Evolutionary conservation across 2,329 filamentous ascomycete species (phyloP).

Genomic region (Trichoderma oligosporum): DNA sequence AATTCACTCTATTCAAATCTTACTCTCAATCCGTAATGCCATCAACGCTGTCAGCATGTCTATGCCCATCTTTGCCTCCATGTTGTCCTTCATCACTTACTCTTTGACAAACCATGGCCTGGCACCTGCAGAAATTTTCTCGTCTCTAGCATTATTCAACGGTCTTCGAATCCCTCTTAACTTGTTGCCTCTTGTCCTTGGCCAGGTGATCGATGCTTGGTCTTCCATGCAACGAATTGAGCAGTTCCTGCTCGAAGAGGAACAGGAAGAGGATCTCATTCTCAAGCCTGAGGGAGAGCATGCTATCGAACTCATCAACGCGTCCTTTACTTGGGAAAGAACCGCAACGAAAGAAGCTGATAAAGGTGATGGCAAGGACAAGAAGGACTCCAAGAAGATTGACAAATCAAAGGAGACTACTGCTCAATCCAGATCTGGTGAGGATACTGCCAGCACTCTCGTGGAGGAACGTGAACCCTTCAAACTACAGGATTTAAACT

Average conservation of each 20-base stretch:
- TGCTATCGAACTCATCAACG: conserved; percentile 67
- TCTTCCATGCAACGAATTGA: conserved; percentile 81
- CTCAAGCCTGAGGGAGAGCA: conserved; percentile 55
- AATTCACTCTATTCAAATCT: conserved; percentile 76
- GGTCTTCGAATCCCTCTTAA: conserved; percentile 86
- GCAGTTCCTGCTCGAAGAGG: conserved; percentile 82
- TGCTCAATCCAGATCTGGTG: conserved; percentile 36
- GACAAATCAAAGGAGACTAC: conserved; percentile 28
- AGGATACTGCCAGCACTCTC: conserved; percentile 53
- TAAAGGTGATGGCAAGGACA: conserved; percentile 39
- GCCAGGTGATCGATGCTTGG: conserved; percentile 85
- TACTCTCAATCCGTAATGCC: conserved; percentile 78
- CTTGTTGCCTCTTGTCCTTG: conserved; percentile 79
- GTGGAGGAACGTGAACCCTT: conserved; percentile 64
- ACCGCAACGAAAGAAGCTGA: conserved; percentile 54
- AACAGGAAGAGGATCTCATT: conserved; percentile 68
- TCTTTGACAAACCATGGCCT: conserved; percentile 64
- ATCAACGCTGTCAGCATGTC: conserved; percentile 82
- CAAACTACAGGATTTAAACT: conserved; percentile 63
- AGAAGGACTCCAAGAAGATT: conserved; percentile 39
- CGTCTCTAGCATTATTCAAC: conserved; percentile 91
- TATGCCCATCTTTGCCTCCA: conserved; percentile 88
- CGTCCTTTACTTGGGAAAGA: conserved; percentile 84
- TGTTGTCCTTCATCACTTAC: conserved; percentile 88
- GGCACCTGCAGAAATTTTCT: conserved; percentile 77